Conservation (phyloP, 2,329 filamentous ascomycete species). For the Apiospora phragmitis region DNA sequence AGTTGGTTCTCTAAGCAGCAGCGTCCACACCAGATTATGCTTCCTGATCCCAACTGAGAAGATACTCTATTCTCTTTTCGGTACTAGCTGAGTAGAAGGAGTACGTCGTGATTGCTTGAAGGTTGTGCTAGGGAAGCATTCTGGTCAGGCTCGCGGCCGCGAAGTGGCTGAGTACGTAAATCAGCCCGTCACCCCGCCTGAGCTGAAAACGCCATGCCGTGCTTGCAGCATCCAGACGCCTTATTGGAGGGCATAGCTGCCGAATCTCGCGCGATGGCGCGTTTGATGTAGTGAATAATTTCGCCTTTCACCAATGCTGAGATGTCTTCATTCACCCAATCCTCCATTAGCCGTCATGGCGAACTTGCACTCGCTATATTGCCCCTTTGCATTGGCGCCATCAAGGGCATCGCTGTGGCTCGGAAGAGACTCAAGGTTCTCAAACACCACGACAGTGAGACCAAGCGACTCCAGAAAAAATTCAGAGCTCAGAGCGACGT, state of each 20-base stretch:
- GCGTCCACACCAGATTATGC: not conserved
- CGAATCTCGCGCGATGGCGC: not conserved
- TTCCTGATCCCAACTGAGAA: not conserved
- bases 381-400: conserved; percentile 16
- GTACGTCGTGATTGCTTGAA: not conserved
- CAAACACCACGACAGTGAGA: conserved; percentile 15
- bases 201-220: not conserved
- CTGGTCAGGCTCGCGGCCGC: not conserved
- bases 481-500: conserved; percentile 16
- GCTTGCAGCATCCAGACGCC: not conserved
- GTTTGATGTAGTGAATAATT: not conserved
- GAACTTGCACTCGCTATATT: conserved; percentile 20
- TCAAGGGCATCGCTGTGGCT: conserved; percentile 16
- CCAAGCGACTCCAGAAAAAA: conserved; percentile 18
- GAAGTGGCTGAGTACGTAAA: not conserved
- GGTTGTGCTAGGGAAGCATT: not conserved
- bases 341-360: conserved; percentile 10
- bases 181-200: not conserved
- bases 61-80: not conserved
- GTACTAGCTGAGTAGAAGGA: not conserved
- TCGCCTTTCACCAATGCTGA: not conserved
- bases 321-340: not conserved
- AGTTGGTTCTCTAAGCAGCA: not conserved
- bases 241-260: not conserved
- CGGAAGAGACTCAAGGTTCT: conserved; percentile 19